These are phyloP conservation scores for Trichoderma gamsii DNA, from an alignment of 495 filamentous ascomycete species.

Conservation along the genomic window DNA sequence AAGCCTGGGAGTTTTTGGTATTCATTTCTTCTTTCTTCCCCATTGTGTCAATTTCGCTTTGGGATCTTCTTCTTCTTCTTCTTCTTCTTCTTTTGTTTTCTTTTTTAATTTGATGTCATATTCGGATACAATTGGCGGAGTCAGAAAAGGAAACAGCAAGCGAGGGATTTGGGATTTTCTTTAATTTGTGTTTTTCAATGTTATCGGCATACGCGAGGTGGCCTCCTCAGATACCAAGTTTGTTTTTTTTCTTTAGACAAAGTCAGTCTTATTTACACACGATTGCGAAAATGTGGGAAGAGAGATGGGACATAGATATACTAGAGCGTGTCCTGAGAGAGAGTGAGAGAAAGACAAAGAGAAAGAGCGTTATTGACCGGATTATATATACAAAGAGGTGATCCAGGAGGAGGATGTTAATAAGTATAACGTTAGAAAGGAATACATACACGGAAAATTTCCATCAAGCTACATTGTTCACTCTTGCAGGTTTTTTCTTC, in stretches of 20 bases:
- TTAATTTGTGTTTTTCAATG: not conserved
- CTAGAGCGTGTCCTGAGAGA: not conserved
- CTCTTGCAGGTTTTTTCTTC: too few species aligned
- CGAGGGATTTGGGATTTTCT: not conserved
- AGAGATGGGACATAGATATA: not conserved
- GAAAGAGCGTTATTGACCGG: not conserved
- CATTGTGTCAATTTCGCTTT: not conserved
- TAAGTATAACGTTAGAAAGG: not conserved
- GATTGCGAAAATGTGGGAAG: not conserved
- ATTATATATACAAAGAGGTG: not conserved
- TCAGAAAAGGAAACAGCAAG: not conserved
- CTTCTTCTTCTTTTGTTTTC: not conserved
- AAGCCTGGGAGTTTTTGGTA: not conserved
- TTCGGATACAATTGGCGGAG: not conserved
- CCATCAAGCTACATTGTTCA: not conserved
- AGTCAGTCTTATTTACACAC: not conserved
- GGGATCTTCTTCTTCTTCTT: not conserved
- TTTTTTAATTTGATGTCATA: not conserved
- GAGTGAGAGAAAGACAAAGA: not conserved
- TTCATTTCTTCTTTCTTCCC: not conserved
- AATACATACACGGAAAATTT: slow-evolving; percentile 10
- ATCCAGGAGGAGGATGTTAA: not conserved
- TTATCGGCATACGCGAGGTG: slow-evolving; percentile 2
- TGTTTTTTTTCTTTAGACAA: not conserved
- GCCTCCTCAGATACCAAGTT: slow-evolving; percentile 10